Conservation (phyloP, 345 rosid genomes). For the Alliaria petiolata region DNA sequence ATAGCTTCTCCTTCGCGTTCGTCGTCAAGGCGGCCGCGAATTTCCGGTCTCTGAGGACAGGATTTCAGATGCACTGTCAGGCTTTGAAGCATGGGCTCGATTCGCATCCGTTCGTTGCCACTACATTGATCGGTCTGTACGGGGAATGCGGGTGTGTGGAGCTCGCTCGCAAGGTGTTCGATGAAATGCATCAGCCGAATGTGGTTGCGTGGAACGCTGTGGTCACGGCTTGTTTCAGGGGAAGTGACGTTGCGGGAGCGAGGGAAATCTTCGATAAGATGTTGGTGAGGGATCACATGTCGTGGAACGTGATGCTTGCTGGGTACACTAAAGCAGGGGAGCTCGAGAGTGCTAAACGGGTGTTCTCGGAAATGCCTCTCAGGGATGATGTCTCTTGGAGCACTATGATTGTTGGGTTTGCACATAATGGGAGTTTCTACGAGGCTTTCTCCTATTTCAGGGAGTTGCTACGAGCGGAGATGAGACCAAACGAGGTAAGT, state of each 20-base stretch:
- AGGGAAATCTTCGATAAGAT: conserved; percentile 35
- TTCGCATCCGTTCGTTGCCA: conserved; percentile 54
- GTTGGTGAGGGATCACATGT: conserved; percentile 48
- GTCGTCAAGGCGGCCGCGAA: conserved; percentile 57
- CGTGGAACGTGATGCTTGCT: conserved; percentile 64
- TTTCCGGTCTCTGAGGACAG: conserved; percentile 39
- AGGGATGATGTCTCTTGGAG: conserved; percentile 67
- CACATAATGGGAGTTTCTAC: conserved; percentile 42
- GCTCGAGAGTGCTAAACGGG: conserved; percentile 38
- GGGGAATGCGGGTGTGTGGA: conserved; percentile 46
- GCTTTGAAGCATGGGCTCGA: conserved; percentile 41
- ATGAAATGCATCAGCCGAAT: conserved; percentile 47
- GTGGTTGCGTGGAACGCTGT: conserved; percentile 55
- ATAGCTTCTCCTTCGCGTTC: conserved; percentile 73
- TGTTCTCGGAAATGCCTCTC: conserved; percentile 42
- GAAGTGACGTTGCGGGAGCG: conserved; percentile 35
- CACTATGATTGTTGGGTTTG: conserved; percentile 51
- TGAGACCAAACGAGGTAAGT: conserved; percentile 50
- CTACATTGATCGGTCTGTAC: conserved; percentile 57
- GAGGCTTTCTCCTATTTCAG: conserved; percentile 46
- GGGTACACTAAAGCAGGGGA: conserved; percentile 50
- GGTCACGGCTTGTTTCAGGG: conserved; percentile 42
- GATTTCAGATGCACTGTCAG: conserved; percentile 58
- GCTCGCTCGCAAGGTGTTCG: conserved; percentile 51
- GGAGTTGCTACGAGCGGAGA: conserved; percentile 38